A percentile compares a stretch with the other conserved stretches of the same genome.
Conservation (phyloP, 179 eudicot genomes). For the Vitellaria paradoxa region DNA sequence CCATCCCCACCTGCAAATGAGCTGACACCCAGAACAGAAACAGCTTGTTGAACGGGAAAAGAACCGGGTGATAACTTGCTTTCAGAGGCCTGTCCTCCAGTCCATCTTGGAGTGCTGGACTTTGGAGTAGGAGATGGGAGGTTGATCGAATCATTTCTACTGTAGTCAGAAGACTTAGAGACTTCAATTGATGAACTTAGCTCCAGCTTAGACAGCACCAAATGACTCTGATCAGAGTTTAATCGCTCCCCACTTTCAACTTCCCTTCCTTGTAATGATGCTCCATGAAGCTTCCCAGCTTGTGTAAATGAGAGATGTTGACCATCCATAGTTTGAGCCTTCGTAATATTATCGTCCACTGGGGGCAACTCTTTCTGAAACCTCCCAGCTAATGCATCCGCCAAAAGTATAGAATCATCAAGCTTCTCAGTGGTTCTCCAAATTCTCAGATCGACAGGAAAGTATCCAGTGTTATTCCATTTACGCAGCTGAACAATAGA, state of each 20-base stretch:
- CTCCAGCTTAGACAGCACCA: not conserved
- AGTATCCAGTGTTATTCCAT: slow-evolving; percentile 89
- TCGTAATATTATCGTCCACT: slow-evolving; percentile 5
- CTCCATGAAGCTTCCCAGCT: slow-evolving; percentile 17
- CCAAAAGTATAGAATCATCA: slow-evolving; percentile 68
- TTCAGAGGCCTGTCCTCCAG: slow-evolving; percentile 26
- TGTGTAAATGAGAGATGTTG: slow-evolving; percentile 20
- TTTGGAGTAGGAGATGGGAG: slow-evolving; percentile 80
- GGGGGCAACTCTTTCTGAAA: slow-evolving; percentile 42
- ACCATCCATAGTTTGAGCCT: slow-evolving; percentile 8
- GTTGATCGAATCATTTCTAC: slow-evolving; percentile 40
- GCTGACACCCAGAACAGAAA: slow-evolving; percentile 15
- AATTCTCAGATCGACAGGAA: slow-evolving; percentile 69
- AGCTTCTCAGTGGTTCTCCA: slow-evolving; percentile 62
- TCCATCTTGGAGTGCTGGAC: slow-evolving; percentile 32
- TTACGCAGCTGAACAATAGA: slow-evolving; percentile 85
- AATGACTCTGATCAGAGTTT: slow-evolving; percentile 13
- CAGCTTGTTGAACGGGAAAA: slow-evolving; percentile 29
- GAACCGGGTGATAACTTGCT: slow-evolving; percentile 31
- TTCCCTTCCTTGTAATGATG: slow-evolving; percentile 19
- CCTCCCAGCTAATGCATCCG: slow-evolving; percentile 75
- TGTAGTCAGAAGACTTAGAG: slow-evolving; percentile 30
- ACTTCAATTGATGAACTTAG: slow-evolving; percentile 27
- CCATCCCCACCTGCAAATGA: slow-evolving; percentile 33
- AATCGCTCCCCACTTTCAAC: slow-evolving; percentile 14